Conservation (phyloP, 148 eudicot species). For the Heliosperma pusillum region DNA sequence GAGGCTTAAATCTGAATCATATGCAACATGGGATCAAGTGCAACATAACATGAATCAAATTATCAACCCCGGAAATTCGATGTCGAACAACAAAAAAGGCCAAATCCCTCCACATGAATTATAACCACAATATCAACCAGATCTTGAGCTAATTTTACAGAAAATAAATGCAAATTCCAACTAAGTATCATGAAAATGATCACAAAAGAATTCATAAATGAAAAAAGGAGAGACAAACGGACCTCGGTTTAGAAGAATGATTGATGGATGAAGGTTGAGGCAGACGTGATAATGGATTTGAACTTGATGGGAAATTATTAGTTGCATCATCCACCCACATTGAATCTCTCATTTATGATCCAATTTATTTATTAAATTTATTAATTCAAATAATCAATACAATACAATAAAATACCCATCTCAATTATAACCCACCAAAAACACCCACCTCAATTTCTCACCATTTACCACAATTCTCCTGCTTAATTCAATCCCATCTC, state of each 20-base stretch:
- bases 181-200: too few relatives aligned
- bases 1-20: too few relatives aligned
- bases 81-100: slow-evolving; percentile 4
- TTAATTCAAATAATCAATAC: slow-evolving; percentile 3
- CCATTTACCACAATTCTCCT: slow-evolving; percentile 10
- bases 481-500: neutral
- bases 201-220: neutral
- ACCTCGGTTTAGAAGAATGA: slow-evolving; percentile 31
- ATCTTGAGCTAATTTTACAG: slow-evolving; percentile 24
- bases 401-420: slow-evolving; percentile 3
- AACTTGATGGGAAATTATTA: slow-evolving; percentile 37
- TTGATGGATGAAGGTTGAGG: slow-evolving; percentile 15
- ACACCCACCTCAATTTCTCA: slow-evolving; percentile 8
- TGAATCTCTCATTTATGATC: slow-evolving; percentile 42
- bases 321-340: slow-evolving; percentile 49
- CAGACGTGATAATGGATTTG: slow-evolving; percentile 32
- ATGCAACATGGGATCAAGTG: too few relatives aligned
- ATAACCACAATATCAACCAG: slow-evolving; percentile 11
- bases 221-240: neutral
- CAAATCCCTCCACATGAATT: neutral
- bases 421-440: too few relatives aligned
- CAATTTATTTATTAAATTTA: neutral
- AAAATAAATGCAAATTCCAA: neutral
- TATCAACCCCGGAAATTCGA: neutral
- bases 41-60: too few relatives aligned